Percentiles rank a stretch among this genome's conserved stretches.
Conservation (phyloP, 331 rosid species). For the Malus hybrid region DNA sequence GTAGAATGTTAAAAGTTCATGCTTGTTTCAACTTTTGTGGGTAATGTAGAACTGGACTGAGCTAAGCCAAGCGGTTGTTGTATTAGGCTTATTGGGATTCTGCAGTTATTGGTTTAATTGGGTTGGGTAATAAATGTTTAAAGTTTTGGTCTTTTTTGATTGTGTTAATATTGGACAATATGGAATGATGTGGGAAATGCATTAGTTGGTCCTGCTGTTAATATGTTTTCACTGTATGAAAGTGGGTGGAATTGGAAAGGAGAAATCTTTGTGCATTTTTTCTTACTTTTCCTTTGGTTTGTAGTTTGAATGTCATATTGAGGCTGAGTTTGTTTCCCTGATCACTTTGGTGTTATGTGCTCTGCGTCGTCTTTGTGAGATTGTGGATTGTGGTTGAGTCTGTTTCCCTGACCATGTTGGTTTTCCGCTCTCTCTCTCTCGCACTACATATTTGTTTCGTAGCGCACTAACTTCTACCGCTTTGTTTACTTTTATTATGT, state of each 20-base stretch:
- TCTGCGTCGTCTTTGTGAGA: not conserved
- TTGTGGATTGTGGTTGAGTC: not conserved
- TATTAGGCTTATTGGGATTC: not conserved
- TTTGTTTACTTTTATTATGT: not conserved
- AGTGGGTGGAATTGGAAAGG: not conserved
- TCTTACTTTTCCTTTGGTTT: not conserved
- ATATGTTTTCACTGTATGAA: not conserved
- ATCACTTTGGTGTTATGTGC: not conserved
- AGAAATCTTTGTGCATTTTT: not conserved
- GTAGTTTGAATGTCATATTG: not conserved
- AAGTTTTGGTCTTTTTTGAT: constrained; percentile 8
- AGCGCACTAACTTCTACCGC: not conserved
- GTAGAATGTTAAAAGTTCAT: not conserved
- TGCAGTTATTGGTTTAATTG: not conserved
- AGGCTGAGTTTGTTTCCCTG: not conserved
- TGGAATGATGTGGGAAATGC: not conserved
- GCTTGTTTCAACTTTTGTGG: not conserved
- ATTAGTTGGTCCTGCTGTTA: not conserved
- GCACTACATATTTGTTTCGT: not conserved
- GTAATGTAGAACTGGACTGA: constrained; percentile 1
- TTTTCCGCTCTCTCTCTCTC: not conserved
- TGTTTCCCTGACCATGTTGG: not conserved
- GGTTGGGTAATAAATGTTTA: not conserved
- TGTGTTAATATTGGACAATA: not conserved
- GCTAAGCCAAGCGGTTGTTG: not conserved